Percentiles rank a stretch among this genome's conserved stretches.
Evolutionary conservation across 192 early-diverging fungal genomes (phyloP).

Genomic region (Coemansia sp.): DNA sequence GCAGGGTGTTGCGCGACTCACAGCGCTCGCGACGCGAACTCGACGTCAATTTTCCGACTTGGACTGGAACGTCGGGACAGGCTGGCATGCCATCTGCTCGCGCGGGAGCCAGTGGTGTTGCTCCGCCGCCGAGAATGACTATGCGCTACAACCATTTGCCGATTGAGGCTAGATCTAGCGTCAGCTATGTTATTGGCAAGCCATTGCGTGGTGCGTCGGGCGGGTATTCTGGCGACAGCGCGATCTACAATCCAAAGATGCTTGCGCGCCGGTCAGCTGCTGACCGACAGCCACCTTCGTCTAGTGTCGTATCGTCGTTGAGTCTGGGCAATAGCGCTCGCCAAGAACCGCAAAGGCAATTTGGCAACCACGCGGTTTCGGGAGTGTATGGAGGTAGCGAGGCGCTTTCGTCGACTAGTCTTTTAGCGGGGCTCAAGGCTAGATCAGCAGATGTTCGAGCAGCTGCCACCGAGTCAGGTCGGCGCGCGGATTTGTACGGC

Average conservation of each 20-base stretch:
- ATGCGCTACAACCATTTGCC: slow-evolving; percentile 21
- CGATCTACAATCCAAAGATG: slow-evolving; percentile 12
- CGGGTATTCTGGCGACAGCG: not conserved
- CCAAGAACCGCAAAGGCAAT: not conserved
- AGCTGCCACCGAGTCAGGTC: slow-evolving; percentile 10
- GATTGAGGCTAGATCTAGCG: slow-evolving; percentile 6
- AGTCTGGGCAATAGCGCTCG: slow-evolving; percentile 12
- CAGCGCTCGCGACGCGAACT: slow-evolving; percentile 64
- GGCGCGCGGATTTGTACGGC: slow-evolving; percentile 7
- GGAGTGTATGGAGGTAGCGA: slow-evolving; percentile 9
- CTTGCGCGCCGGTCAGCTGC: slow-evolving; percentile 11
- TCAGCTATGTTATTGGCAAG: slow-evolving; percentile 22
- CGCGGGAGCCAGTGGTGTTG: slow-evolving; percentile 12
- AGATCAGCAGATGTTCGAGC: slow-evolving; percentile 15
- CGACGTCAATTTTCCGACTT: slow-evolving; percentile 81
- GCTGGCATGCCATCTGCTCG: slow-evolving; percentile 33
- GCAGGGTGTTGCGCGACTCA: slow-evolving; percentile 73
- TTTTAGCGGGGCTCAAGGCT: slow-evolving; percentile 27
- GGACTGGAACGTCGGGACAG: slow-evolving; percentile 83
- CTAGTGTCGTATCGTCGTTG: slow-evolving; percentile 22
- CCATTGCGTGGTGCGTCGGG: slow-evolving; percentile 5
- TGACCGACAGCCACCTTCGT: slow-evolving; percentile 11
- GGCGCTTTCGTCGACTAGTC: slow-evolving; percentile 23
- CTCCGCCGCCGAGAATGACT: slow-evolving; percentile 41
- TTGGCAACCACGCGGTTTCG: slow-evolving; percentile 23